Percentiles rank a stretch among this genome's conserved stretches.
These are phyloP conservation scores for Metschnikowia picachoensis DNA, from an alignment of 805 yeast genomes.

Conservation along the genomic window DNA sequence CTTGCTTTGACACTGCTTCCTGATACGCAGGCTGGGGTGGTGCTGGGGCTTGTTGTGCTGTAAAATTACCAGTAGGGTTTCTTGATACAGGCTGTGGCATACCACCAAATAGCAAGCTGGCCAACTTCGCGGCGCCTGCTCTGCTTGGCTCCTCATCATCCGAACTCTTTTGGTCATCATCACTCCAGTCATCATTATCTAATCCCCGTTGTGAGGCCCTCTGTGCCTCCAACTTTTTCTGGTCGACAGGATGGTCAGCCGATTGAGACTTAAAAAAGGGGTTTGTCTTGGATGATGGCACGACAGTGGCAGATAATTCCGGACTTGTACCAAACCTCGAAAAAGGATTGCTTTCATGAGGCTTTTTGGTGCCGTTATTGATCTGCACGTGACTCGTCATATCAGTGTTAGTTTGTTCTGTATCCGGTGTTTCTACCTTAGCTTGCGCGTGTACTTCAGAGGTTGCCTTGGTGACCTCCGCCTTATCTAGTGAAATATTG, in stretches of 20 bases:
- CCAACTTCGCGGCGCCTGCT: constrained; percentile 55
- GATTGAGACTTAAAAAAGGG: constrained; percentile 57
- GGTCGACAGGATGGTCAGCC: constrained; percentile 40
- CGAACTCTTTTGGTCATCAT: constrained; percentile 39
- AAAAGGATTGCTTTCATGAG: constrained; percentile 44
- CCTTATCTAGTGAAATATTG: constrained; percentile 1
- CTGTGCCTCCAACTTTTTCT: constrained; percentile 62
- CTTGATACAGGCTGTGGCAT: constrained; percentile 38
- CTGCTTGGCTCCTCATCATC: constrained; percentile 48
- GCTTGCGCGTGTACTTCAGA: too few species aligned
- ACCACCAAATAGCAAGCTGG: constrained; percentile 51
- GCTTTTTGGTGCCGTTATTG: constrained; percentile 1
- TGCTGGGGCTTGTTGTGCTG: neutral
- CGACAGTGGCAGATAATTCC: constrained; percentile 4
- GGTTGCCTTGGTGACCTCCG: neutral
- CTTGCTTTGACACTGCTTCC: neutral
- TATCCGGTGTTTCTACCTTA: too few species aligned
- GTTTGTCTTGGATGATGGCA: constrained; percentile 29
- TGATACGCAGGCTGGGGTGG: neutral
- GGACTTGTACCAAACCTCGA: constrained; percentile 26
- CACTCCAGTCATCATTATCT: constrained; percentile 46
- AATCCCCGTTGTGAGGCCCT: constrained; percentile 67
- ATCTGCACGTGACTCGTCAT: neutral
- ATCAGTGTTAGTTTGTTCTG: too few species aligned
- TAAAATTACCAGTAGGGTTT: constrained; percentile 13